These are phyloP conservation scores for Sicyos baderoa DNA, from an alignment of 306 rosid species.

Conservation along the genomic window DNA sequence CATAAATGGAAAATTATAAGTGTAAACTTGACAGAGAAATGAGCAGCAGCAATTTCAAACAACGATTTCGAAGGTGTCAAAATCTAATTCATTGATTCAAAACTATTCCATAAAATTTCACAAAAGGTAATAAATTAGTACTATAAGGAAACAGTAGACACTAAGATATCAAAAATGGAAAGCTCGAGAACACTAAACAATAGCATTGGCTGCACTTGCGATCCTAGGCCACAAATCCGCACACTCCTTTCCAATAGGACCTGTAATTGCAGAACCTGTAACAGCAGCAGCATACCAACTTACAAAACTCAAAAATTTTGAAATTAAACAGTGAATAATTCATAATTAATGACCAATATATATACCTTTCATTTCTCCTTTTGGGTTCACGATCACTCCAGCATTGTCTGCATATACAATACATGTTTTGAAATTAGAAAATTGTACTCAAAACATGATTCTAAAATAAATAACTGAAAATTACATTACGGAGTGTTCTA, in stretches of 20 bases:
- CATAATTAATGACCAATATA: neutral
- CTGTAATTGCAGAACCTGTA: slow-evolving; percentile 34
- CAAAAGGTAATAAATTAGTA: neutral
- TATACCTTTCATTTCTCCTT: slow-evolving; percentile 40
- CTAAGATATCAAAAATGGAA: neutral
- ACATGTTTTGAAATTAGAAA: neutral
- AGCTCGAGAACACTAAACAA: slow-evolving; percentile 19
- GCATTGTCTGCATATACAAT: slow-evolving; percentile 24
- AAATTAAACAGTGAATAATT: neutral
- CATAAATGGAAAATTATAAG: too few relatives aligned
- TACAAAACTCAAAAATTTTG: neutral
- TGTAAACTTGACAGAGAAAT: too few relatives aligned
- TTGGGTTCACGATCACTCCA: slow-evolving; percentile 36
- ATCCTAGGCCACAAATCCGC: slow-evolving; percentile 39
- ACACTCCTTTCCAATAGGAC: slow-evolving; percentile 40
- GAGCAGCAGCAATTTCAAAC: neutral
- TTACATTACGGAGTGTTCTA: neutral
- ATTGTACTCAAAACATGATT: neutral
- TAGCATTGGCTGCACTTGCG: slow-evolving; percentile 38
- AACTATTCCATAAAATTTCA: neutral
- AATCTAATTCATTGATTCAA: neutral
- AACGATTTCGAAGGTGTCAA: neutral
- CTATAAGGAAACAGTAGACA: neutral
- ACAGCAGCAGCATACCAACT: neutral
- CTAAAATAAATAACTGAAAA: neutral